Base-by-base conservation (phyloP, 2,329 filamentous ascomycete genomes). In the Fusarium odoratissimum region DNA sequence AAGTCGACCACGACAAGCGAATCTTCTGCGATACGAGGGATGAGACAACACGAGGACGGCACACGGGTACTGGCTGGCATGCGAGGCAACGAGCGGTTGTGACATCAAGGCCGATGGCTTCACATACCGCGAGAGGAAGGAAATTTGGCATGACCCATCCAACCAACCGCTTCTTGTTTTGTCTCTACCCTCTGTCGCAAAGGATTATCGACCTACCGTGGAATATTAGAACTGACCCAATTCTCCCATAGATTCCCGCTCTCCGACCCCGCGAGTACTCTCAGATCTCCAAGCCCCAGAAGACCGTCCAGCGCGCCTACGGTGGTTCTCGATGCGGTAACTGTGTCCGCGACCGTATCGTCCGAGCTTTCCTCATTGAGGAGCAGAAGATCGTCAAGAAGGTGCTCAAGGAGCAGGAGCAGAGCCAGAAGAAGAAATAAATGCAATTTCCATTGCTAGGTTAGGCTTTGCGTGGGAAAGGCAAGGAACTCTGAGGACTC, bases 371-470 rank as follows among this genome's bases (percentile, higher is more conserved):
- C 92, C 89, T 99, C 85, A 98, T 99, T 79, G 97, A 99, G 90
- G 96, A 99, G 92, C 96, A 99, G 91, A 99, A 99, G 94, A 98
- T 99, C 82, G 96, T 99, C 87, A 99, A 99, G 95, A 99, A 99
- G 94, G 96, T 99, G 82, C 91, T 98, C 85, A 98, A 98, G 93
- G 95, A 98, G 91, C 94, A 97, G 89, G 93, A 94, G 89, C 93
- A 85, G 82, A 84, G 86, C 82, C 85, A 88, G 81, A 91, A 89
- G 86, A 91, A 90, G 88, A 91, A 91, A 88, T 91, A 93, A 90
- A 88, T 76, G 69, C 75, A 78, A 86, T 60, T 61, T 75, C 76
- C 76, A 76, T 71, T 74, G 74, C 71, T 67, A 76, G 71, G 70
- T 76, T 77, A 77, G 77, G 74, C 76, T 80, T 79, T 81, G 75